Evolutionary conservation across 2,329 filamentous ascomycete genomes (phyloP), one percentile per base, ranked within the genome.

Genomic region (Ploettnerulaceae sp.): DNA sequence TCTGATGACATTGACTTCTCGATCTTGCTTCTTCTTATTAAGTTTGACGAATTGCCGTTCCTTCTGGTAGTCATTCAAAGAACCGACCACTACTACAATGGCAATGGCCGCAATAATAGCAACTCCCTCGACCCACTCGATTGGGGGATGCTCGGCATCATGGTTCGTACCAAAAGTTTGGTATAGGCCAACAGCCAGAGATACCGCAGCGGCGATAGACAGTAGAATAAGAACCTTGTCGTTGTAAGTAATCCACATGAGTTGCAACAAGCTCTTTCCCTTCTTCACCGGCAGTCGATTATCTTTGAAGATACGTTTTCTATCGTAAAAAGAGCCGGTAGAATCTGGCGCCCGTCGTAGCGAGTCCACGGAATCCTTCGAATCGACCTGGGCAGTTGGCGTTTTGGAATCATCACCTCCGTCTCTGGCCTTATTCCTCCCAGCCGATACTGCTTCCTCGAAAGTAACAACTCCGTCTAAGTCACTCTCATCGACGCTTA

Each of bases 51-150:
- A 90, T 59, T 88, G 84, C 35, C 82, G 76, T 63, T 89, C 86
- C 65, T 89, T 89, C 59, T 90, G 86, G 75, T 81, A 90, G 61
- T 90, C 86, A 55, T 89, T 90, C 25, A 82, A 69, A n/a, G 86
- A 85, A 51, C 84, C 86, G 15, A 88, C 86, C 15, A 84, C 65
- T 3, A 89, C 82, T 36, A 90, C 86, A 53, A 90, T 82, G 12
- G 83, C 62, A 50, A 90, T 87, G 40, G 86, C 86, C 17, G 84
- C 76, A 33, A 89, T 81, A 53, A 90, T 89, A 6, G 86, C 86
- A 8, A 89, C 81, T 53, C 86, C 86, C 65, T 91, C 86, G 4
- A 89, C 82, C 86, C 86, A 91, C 63, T 89, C 82, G 9, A 88
- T 81, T 26, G 75, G 75, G 1, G 61, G 57, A 29, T 67, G 61